Evolutionary conservation across 179 eudicot species (phyloP), one percentile per base, ranked within the genome.

Genomic region (Camellia oleifera): DNA sequence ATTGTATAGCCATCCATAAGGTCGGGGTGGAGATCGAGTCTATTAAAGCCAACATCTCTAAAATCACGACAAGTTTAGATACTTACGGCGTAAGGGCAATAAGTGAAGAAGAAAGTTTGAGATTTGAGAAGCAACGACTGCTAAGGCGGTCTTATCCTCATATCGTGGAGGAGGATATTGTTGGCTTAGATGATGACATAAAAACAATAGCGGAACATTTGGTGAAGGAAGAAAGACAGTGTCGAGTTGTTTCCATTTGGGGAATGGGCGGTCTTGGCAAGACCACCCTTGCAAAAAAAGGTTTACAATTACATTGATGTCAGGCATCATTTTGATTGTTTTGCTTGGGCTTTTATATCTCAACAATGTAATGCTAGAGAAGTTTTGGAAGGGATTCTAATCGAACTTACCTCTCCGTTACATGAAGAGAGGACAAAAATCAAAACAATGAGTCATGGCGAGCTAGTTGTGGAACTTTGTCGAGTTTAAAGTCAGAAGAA

Each of bases 311-410:
- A 70, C 54, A 7, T 7, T 20, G 56, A 15, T 4, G 75, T 81
- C 26, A 48, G 50, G 44, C 63, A 66, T 42, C 78, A 83, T 40
- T 85, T 85, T 73, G 64, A 75, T 5, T 52, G 67, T n/a, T 52
- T 12, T 53, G 86, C 76, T 0, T 85, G 88, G 86, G 73, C 81
- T 70, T 58, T 75, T 4, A 69, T 77, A 50, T 74, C 81, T 75
- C 84, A 57, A 44, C 70, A 13, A 11, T 71, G 66, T 80, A 69
- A 69, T n/a, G 18, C 17, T 3, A 69, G 57, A 0, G 67, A 14
- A 7, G 53, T 82, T 54, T 46, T 76, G 81, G 45, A 46, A 4
- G 75, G 77, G 32, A 77, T 85, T 68, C 74, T 77, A 2, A 20
- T 3, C 18, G 78, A 85, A 77, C 57, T 20, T 20, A 20, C 23